Conservation (phyloP, 805 yeast species). For the Kodamaea kaohsiungensis region DNA sequence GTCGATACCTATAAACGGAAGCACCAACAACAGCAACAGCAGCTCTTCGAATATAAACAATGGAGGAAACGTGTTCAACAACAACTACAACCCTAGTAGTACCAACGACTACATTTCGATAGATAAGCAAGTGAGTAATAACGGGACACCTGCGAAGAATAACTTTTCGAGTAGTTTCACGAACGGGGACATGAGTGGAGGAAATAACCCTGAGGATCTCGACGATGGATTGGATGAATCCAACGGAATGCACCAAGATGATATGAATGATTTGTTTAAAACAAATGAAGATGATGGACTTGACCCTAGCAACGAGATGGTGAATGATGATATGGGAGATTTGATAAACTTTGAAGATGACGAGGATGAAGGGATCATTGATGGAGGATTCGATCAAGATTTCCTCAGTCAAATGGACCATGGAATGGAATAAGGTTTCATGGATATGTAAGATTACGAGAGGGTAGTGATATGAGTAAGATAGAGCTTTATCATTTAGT, state of each 20-base stretch:
- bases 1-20: background rate
- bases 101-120: background rate
- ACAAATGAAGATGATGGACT: constrained; percentile 10
- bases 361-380: constrained; percentile 29
- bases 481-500: no score
- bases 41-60: background rate
- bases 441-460: background rate
- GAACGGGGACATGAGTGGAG: background rate
- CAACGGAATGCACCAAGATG: constrained; percentile 12
- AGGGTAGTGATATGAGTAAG: no score
- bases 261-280: constrained; percentile 23
- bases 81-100: background rate
- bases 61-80: background rate
- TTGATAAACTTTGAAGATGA: constrained; percentile 35
- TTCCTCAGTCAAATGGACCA: constrained; percentile 21
- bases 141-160: background rate
- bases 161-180: background rate
- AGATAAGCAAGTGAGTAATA: background rate
- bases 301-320: constrained; percentile 13
- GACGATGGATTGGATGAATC: background rate
- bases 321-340: constrained; percentile 35
- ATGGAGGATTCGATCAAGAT: constrained; percentile 33
- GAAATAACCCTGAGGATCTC: background rate
- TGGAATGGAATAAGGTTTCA: background rate
- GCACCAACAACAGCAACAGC: background rate